These are phyloP conservation scores for Schizothecium vesticola DNA, from an alignment of 495 filamentous ascomycete genomes.

Conservation along the genomic window DNA sequence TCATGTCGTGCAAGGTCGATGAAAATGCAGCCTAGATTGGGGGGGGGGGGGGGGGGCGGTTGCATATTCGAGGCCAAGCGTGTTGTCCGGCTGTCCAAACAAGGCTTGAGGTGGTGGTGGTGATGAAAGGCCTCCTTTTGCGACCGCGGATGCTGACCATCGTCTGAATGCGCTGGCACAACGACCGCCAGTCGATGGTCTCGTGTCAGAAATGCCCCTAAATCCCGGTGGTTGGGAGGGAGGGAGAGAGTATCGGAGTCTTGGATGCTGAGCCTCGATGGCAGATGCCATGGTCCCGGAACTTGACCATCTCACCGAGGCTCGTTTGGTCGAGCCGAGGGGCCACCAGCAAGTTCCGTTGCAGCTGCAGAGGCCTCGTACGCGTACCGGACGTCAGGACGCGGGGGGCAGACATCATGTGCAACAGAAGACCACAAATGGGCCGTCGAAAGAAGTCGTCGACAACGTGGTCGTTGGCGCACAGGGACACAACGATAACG, in stretches of 20 bases:
- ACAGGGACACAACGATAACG: neutral
- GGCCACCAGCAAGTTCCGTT: neutral
- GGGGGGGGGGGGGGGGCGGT: slow-evolving; percentile 20
- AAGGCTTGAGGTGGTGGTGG: neutral
- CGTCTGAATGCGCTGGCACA: neutral
- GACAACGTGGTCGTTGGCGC: neutral
- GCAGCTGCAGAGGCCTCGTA: neutral
- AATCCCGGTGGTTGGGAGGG: neutral
- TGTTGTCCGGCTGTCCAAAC: slow-evolving; percentile 3
- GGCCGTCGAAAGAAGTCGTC: neutral
- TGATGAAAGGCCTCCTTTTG: neutral
- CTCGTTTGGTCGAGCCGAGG: neutral
- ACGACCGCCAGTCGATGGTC: neutral
- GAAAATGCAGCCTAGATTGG: slow-evolving; percentile 6
- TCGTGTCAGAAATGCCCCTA: neutral
- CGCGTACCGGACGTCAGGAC: neutral
- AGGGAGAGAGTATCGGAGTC: too few relatives aligned
- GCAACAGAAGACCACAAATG: neutral
- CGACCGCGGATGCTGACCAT: neutral
- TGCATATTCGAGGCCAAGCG: slow-evolving; percentile 26
- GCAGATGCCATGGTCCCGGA: neutral
- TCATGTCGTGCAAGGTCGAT: slow-evolving; percentile 21
- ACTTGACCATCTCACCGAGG: neutral
- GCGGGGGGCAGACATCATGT: neutral
- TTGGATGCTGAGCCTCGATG: too few relatives aligned